Evolutionary conservation across 768 basidiomycete genomes (phyloP).

Genomic region (Trametes sanguinea): DNA sequence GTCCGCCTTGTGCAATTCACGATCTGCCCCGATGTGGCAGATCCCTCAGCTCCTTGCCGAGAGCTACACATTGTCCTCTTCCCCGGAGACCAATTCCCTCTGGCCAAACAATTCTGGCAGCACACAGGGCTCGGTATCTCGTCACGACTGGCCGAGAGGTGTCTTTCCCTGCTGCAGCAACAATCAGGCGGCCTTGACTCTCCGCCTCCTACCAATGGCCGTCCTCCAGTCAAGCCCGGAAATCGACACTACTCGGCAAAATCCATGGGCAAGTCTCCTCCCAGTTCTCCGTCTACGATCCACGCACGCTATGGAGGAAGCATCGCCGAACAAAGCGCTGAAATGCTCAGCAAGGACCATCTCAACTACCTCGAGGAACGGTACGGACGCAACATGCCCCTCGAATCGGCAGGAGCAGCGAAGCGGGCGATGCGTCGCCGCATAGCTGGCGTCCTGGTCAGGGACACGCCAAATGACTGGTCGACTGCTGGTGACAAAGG

Average conservation of each 20-base stretch:
- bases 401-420: conserved; percentile 70
- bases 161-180: conserved; percentile 67
- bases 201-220: conserved; percentile 23
- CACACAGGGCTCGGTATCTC: conserved; percentile 91
- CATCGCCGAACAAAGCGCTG: conserved; percentile 28
- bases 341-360: conserved; percentile 63
- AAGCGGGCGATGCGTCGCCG: conserved; percentile 87
- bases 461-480: conserved; percentile 50
- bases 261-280: conserved; percentile 22
- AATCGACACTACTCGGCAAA: conserved; percentile 64
- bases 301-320: neutral
- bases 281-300: conserved; percentile 13
- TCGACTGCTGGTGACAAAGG: conserved; percentile 48
- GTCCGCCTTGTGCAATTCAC: conserved; percentile 68
- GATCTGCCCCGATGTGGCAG: conserved; percentile 61
- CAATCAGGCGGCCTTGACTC: conserved; percentile 20
- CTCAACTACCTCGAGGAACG: conserved; percentile 87
- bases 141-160: conserved; percentile 82
- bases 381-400: conserved; percentile 87
- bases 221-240: conserved; percentile 43
- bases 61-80: conserved; percentile 86
- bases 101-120: conserved; percentile 95
- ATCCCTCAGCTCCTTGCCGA: conserved; percentile 37
- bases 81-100: conserved; percentile 53
- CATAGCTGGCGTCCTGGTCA: conserved; percentile 82